phyloP scores from a whole-genome alignment of 1,284 basidiomycete species.

The Trichosporon inkin region DNA sequence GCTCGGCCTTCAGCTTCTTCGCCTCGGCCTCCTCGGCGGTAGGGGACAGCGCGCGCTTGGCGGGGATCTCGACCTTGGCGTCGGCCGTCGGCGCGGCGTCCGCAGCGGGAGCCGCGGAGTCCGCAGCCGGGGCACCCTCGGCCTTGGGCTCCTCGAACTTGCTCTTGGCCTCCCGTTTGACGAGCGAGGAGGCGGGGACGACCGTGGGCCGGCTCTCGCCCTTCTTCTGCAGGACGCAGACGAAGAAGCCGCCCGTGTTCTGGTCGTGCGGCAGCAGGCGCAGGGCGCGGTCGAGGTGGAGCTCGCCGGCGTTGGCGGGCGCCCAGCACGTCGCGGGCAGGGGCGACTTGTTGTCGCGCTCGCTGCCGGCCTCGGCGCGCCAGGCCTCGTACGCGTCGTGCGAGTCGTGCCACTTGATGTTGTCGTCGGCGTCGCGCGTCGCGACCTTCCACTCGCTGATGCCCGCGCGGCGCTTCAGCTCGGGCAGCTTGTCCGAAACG shows the following conservation, averaged over 20 bases:
- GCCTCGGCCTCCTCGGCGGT: conserved; percentile 19
- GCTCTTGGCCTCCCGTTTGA: conserved; percentile 1
- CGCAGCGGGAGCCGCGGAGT: background rate
- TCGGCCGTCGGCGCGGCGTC: conserved; percentile 12
- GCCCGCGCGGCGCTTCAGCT: conserved; percentile 70
- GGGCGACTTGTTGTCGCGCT: conserved; percentile 50
- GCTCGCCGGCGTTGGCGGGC: conserved; percentile 83
- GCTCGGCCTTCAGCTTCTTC: conserved; percentile 8
- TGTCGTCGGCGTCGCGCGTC: conserved; percentile 23
- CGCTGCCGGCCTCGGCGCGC: conserved; percentile 26
- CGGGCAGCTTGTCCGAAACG: conserved; percentile 65
- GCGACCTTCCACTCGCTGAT: conserved; percentile 68
- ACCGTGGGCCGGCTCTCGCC: conserved; percentile 4
- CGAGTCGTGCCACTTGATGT: conserved; percentile 8
- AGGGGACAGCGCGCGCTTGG: conserved; percentile 30
- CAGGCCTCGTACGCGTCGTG: conserved; percentile 41
- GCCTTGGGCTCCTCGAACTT: conserved; percentile 2
- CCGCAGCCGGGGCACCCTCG: background rate
- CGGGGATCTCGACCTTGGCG: conserved; percentile 8
- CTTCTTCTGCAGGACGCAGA: conserved; percentile 73
- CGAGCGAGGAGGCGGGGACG: conserved; percentile 11
- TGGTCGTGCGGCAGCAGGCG: conserved; percentile 92
- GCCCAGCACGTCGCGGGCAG: conserved; percentile 63
- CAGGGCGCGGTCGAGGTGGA: conserved; percentile 97
- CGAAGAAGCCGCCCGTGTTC: conserved; percentile 96